Conservation (phyloP, 2,329 filamentous ascomycete genomes). For the Colletotrichum caudatum region DNA sequence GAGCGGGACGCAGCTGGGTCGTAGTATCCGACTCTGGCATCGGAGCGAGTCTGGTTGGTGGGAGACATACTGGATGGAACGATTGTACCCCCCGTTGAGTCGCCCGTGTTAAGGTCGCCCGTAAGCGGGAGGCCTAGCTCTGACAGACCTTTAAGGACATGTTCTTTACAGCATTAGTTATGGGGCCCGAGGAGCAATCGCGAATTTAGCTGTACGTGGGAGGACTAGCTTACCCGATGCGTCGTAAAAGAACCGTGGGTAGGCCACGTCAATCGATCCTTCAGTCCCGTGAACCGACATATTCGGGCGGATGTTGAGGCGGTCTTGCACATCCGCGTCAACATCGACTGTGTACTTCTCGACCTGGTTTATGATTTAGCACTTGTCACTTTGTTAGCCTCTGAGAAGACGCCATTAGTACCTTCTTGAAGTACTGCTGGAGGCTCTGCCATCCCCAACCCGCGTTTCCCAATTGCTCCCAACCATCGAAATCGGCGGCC, state of each 20-base stretch:
- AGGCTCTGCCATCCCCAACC: conserved; percentile 59
- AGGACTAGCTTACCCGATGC: conserved; percentile 51
- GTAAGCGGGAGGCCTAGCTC: conserved; percentile 53
- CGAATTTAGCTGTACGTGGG: fast-evolving
- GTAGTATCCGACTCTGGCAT: conserved; percentile 56
- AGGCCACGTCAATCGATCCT: conserved; percentile 54
- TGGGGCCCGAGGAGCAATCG: no score
- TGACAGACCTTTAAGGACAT: conserved; percentile 53
- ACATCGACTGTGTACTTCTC: conserved; percentile 52
- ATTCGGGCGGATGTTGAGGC: conserved; percentile 47
- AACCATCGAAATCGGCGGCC: conserved; percentile 56
- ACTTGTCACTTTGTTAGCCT: neutral
- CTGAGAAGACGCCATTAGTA: conserved; percentile 25
- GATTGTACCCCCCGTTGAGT: conserved; percentile 52
- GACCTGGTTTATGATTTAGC: conserved; percentile 45
- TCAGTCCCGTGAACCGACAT: conserved; percentile 48
- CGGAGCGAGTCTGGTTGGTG: conserved; percentile 54
- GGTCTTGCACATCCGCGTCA: conserved; percentile 42
- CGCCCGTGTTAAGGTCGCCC: conserved; percentile 53
- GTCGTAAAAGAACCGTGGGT: conserved; percentile 54
- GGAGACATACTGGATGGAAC: conserved; percentile 54
- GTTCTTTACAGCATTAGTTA: conserved; percentile 45
- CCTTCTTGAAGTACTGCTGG: conserved; percentile 63
- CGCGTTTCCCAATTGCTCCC: conserved; percentile 56
- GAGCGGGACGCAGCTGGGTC: conserved; percentile 51